phyloP scores from a whole-genome alignment of 2,329 filamentous ascomycete species.

The Aspergillus luchuensis region DNA sequence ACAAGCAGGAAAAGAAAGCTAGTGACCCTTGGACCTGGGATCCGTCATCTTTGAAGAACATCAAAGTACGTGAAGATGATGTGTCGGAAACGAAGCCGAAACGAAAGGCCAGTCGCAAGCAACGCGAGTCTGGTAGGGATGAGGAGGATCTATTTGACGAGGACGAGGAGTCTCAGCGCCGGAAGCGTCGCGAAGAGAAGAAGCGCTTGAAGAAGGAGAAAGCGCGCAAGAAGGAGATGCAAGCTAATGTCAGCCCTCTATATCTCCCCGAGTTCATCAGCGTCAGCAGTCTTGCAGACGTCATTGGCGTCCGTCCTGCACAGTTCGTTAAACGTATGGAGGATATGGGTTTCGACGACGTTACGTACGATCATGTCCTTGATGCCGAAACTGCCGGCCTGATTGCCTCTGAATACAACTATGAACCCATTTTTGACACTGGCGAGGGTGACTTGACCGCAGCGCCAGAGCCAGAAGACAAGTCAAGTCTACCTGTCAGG shows the following conservation, averaged over 20 bases:
- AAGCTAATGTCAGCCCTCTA: slow-evolving; percentile 60
- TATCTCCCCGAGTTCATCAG: slow-evolving; percentile 89
- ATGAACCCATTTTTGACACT: slow-evolving; percentile 74
- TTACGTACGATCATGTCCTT: slow-evolving; percentile 79
- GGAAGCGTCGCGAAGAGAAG: slow-evolving; percentile 35
- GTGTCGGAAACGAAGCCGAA: slow-evolving; percentile 26
- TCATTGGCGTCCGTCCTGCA: slow-evolving; percentile 69
- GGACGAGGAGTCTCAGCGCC: slow-evolving; percentile 29
- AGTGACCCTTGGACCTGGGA: slow-evolving; percentile 34
- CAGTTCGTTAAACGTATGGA: slow-evolving; percentile 74
- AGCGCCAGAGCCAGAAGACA: slow-evolving; percentile 69
- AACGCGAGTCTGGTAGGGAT: slow-evolving; percentile 22
- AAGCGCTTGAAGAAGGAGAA: slow-evolving; percentile 48
- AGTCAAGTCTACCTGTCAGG: slow-evolving; percentile 67
- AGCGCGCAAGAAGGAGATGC: slow-evolving; percentile 42
- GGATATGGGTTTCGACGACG: slow-evolving; percentile 86
- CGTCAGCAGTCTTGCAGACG: slow-evolving; percentile 76
- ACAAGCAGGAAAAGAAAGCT: slow-evolving; percentile 8
- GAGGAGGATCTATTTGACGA: slow-evolving; percentile 44
- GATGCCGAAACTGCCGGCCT: slow-evolving; percentile 88
- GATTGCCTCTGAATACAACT: slow-evolving; percentile 90
- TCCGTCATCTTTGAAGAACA: slow-evolving; percentile 30
- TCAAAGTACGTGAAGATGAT: slow-evolving; percentile 16
- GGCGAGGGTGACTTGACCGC: slow-evolving; percentile 71
- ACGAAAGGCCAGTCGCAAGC: slow-evolving; percentile 27